Percentiles rank a stretch among this genome's conserved stretches.
phyloP scores from a whole-genome alignment of 352 stramenopile genomes.

The Aphanomyces astaci region DNA sequence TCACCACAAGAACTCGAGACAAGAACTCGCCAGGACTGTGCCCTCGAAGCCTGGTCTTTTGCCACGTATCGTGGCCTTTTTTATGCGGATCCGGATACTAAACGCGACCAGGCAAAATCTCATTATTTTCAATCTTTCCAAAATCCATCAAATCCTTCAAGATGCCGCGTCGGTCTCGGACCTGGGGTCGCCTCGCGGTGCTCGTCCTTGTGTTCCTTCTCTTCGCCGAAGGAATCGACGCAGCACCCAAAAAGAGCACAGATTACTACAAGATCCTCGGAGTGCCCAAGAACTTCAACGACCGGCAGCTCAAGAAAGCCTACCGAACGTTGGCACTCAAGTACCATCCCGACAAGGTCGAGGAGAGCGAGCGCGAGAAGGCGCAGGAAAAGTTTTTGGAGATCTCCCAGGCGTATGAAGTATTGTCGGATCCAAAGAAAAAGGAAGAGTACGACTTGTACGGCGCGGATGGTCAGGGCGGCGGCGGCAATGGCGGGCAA shows the following conservation, averaged over 20 bases:
- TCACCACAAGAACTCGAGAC: neutral
- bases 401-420: conserved; percentile 26
- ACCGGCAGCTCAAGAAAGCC: conserved; percentile 33
- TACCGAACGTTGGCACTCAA: conserved; percentile 27
- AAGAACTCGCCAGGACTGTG: neutral
- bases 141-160: neutral
- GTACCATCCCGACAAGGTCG: conserved; percentile 29
- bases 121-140: neutral
- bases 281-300: conserved; percentile 32
- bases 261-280: conserved; percentile 48
- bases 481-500: neutral
- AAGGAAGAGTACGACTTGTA: conserved; percentile 27
- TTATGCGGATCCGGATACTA: conserved; percentile 2
- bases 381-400: conserved; percentile 27
- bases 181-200: neutral
- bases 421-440: conserved; percentile 27
- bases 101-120: neutral
- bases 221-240: neutral
- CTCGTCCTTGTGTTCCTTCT: neutral
- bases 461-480: conserved; percentile 9
- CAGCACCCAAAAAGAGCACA: conserved; percentile 18
- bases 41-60: neutral
- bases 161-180: neutral
- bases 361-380: conserved; percentile 23
- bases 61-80: conserved; percentile 4